Conservation (phyloP, 2,329 filamentous ascomycete species). For the Ambrosiella xylebori region DNA sequence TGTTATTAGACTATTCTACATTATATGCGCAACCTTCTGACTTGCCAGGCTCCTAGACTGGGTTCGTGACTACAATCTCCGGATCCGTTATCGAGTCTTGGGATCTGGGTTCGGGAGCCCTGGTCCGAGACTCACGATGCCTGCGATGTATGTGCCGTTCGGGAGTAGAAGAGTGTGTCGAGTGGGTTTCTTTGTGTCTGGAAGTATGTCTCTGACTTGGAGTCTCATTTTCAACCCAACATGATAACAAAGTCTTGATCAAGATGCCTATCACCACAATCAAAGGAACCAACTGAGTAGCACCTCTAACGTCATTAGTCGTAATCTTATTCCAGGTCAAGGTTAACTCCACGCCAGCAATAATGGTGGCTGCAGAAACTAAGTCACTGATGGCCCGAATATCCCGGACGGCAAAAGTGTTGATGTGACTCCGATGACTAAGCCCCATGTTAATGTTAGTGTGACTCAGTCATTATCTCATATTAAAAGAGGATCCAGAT, state of each 20-base stretch:
- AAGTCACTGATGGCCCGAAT: constrained; percentile 18
- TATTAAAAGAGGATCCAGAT: too few species aligned
- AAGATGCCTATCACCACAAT: constrained; percentile 18
- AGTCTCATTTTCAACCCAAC: neutral
- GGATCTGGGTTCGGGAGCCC: too few species aligned
- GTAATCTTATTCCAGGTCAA: constrained; percentile 20
- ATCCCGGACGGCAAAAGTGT: constrained; percentile 14
- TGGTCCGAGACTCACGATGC: too few species aligned
- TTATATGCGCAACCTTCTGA: too few species aligned
- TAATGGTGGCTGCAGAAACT: constrained; percentile 14
- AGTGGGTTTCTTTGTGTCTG: neutral
- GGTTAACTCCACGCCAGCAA: constrained; percentile 20
- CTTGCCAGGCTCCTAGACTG: too few species aligned
- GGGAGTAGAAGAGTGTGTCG: neutral
- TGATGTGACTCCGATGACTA: neutral
- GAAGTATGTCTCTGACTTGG: neutral
- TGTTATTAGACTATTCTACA: too few species aligned
- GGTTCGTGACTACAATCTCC: too few species aligned
- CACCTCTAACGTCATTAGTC: constrained; percentile 16
- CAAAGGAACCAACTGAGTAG: constrained; percentile 20
- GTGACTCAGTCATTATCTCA: too few species aligned
- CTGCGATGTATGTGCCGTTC: neutral
- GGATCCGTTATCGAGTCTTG: too few species aligned
- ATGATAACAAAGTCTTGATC: neutral
- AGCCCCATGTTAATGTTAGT: neutral